Evolutionary conservation across 257 asterid genomes (phyloP).

Genomic region (Jasminum sambac): DNA sequence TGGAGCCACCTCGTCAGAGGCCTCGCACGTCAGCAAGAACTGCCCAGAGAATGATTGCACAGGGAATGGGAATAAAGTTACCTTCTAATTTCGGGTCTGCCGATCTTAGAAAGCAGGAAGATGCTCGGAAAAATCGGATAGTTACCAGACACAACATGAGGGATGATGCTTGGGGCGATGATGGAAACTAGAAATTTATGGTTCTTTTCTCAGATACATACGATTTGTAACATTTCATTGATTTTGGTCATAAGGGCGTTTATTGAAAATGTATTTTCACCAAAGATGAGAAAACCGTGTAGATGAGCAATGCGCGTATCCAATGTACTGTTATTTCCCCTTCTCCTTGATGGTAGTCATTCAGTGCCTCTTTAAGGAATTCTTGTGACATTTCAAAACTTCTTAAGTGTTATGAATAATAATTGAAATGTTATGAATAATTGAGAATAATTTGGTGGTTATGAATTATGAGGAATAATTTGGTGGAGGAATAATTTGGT

Average conservation of each 20-base stretch:
- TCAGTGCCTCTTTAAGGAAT: no score
- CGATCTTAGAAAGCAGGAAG: conserved; percentile 74
- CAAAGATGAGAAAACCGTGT: not conserved
- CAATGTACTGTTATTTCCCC: no score
- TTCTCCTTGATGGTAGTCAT: no score
- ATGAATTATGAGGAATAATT: no score
- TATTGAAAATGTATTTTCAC: not conserved
- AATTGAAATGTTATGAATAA: no score
- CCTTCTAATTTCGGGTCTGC: conserved; percentile 55
- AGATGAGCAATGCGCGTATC: no score
- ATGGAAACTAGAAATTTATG: conserved; percentile 29
- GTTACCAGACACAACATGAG: conserved; percentile 69
- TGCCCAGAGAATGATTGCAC: conserved; percentile 88
- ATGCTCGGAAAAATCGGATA: conserved; percentile 62
- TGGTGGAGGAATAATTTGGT: no score
- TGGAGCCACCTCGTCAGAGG: conserved; percentile 88
- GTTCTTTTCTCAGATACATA: not conserved
- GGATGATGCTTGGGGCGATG: conserved; percentile 94
- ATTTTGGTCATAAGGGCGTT: not conserved
- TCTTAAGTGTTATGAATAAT: no score
- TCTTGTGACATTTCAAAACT: no score
- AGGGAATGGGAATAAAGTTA: conserved; percentile 78
- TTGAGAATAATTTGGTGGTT: no score
- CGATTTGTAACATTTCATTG: conserved; percentile 7
- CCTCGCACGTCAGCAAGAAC: conserved; percentile 93